These are phyloP conservation scores for Scorias spongiosa DNA, from an alignment of 2,329 filamentous ascomycete genomes.

Conservation along the genomic window DNA sequence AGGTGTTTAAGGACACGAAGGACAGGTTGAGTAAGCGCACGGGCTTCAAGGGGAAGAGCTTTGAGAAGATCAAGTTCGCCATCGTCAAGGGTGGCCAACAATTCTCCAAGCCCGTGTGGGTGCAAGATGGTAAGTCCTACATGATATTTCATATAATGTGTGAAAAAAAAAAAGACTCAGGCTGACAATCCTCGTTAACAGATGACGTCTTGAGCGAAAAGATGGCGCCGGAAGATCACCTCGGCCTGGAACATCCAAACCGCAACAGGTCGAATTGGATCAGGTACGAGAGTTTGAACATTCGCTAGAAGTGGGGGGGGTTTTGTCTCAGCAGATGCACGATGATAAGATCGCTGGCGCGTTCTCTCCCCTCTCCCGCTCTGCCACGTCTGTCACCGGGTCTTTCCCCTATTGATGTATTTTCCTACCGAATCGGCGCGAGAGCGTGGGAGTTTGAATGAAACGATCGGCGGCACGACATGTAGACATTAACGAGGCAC, in stretches of 20 bases:
- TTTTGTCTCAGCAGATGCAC: too few relatives aligned
- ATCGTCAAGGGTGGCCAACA: slow-evolving; percentile 48
- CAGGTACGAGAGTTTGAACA: slow-evolving; percentile 49
- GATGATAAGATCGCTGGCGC: too few relatives aligned
- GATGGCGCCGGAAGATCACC: slow-evolving; percentile 25
- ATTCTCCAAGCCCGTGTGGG: slow-evolving; percentile 66
- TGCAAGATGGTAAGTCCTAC: slow-evolving; percentile 62
- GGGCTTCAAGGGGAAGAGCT: slow-evolving; percentile 91
- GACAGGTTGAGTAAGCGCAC: slow-evolving; percentile 86
- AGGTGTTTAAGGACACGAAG: slow-evolving; percentile 81
- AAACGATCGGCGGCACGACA: too few relatives aligned
- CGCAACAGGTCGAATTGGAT: slow-evolving; percentile 44
- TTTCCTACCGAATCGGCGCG: too few relatives aligned
- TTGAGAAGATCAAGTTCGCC: slow-evolving; percentile 97
- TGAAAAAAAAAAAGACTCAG: neutral
- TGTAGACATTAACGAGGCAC: too few relatives aligned
- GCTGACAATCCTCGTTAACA: slow-evolving; percentile 11
- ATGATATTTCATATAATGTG: neutral
- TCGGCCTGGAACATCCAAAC: slow-evolving; percentile 47
- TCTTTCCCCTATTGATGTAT: too few relatives aligned
- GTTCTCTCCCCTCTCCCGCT: too few relatives aligned
- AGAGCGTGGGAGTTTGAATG: too few relatives aligned
- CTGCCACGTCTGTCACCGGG: too few relatives aligned
- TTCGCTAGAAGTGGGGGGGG: slow-evolving; percentile 23
- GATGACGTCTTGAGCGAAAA: slow-evolving; percentile 33